Evolutionary conservation across 768 basidiomycete species (phyloP).

Genomic region (Boletales sp.): DNA sequence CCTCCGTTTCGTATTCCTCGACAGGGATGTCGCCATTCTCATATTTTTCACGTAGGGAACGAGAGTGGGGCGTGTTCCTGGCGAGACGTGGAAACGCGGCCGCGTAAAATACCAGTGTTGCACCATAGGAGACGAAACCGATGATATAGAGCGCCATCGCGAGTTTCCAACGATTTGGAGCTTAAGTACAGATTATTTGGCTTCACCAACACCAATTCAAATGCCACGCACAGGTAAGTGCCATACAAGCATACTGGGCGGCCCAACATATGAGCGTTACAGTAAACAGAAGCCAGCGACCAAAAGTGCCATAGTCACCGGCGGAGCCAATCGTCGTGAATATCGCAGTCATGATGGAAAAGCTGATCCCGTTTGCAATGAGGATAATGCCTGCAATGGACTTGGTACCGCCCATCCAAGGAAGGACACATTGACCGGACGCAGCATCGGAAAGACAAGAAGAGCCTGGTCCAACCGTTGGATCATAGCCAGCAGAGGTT

Average conservation of each 20-base stretch:
- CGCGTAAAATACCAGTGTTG: constrained; percentile 77
- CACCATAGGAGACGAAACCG: constrained; percentile 75
- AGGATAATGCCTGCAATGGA: constrained; percentile 74
- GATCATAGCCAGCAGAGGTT: constrained; percentile 71
- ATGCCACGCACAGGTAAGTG: constrained; percentile 54
- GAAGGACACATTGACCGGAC: constrained; percentile 74
- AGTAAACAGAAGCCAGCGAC: constrained; percentile 72
- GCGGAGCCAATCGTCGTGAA: constrained; percentile 71
- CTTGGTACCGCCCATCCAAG: constrained; percentile 73
- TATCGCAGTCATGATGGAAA: constrained; percentile 75
- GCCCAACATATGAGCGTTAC: constrained; percentile 77
- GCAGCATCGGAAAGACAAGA: constrained; percentile 55
- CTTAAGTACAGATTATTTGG: constrained; percentile 30
- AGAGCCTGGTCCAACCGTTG: constrained; percentile 63
- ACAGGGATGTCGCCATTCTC: constrained; percentile 55
- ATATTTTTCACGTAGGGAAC: constrained; percentile 49
- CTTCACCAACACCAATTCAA: neutral
- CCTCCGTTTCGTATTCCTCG: constrained; percentile 69
- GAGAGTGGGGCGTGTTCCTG: constrained; percentile 66
- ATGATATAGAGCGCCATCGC: constrained; percentile 80
- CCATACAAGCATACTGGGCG: constrained; percentile 74
- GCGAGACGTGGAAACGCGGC: constrained; percentile 79
- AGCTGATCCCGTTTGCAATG: constrained; percentile 71
- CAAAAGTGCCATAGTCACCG: constrained; percentile 46
- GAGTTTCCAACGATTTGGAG: constrained; percentile 63